Conservation (phyloP, 2,329 filamentous ascomycete species). For the Delphinella strobiligena region DNA sequence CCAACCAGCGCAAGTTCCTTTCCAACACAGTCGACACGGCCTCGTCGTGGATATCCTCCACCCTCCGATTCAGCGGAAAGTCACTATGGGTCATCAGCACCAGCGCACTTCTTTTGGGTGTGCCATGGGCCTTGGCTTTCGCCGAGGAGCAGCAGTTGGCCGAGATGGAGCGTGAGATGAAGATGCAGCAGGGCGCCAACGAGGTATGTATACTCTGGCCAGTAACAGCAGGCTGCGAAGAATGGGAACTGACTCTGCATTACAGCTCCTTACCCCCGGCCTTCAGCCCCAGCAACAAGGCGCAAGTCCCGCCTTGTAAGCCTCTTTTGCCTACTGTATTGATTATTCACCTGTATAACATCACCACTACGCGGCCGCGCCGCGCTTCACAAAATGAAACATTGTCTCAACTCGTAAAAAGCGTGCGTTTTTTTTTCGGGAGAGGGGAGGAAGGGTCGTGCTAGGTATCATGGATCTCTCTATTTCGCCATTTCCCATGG, state of each 20-base stretch:
- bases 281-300: neutral
- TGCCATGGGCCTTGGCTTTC: constrained; percentile 86
- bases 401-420: too few species aligned
- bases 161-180: constrained; percentile 96
- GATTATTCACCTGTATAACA: neutral
- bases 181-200: constrained; percentile 83
- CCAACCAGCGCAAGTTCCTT: constrained; percentile 31
- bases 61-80: constrained; percentile 65
- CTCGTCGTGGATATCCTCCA: constrained; percentile 45
- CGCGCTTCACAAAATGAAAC: too few species aligned
- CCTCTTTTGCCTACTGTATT: neutral
- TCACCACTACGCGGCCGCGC: too few species aligned
- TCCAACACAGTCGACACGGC: constrained; percentile 35
- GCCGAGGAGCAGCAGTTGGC: constrained; percentile 93
- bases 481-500: too few species aligned
- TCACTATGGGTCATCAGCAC: constrained; percentile 85
- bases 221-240: too few species aligned
- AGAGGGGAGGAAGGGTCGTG: too few species aligned
- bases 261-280: neutral
- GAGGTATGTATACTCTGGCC: too few species aligned
- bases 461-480: too few species aligned
- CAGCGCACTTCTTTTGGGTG: constrained; percentile 75
- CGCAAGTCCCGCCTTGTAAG: constrained; percentile 1
- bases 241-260: too few species aligned
- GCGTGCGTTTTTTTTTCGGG: too few species aligned